A percentile compares a stretch with the other conserved stretches of the same genome.
Evolutionary conservation across 108 stramenopile species (phyloP).

Genomic region (Nannochloropsis gaditana): DNA sequence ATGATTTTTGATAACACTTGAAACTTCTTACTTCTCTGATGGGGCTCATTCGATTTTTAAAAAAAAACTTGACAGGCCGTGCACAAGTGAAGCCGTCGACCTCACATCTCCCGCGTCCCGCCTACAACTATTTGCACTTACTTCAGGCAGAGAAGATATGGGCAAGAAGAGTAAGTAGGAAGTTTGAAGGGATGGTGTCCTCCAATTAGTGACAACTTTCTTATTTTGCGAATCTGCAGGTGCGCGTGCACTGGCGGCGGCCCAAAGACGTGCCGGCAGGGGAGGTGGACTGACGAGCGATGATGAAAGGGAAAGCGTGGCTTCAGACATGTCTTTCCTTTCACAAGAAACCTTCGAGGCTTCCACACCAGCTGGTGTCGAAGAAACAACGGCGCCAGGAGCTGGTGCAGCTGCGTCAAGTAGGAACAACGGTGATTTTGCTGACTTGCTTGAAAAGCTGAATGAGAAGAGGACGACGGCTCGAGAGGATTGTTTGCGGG

Average conservation of each 20-base stretch:
- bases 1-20: no score
- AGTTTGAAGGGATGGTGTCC: no score
- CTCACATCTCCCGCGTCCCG: no score
- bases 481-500: slow-evolving; percentile 27
- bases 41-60: no score
- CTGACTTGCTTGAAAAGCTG: slow-evolving; percentile 34
- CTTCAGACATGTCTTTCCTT: neutral
- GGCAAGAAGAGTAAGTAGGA: slow-evolving; percentile 10
- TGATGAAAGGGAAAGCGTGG: neutral
- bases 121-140: no score
- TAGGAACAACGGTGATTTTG: slow-evolving; percentile 27
- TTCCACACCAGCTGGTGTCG: neutral
- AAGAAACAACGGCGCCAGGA: neutral
- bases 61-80: no score
- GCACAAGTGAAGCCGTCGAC: no score
- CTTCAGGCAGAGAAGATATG: neutral
- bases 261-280: neutral
- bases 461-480: slow-evolving; percentile 39
- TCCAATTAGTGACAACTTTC: no score
- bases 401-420: neutral
- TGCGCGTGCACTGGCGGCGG: neutral
- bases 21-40: no score
- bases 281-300: neutral
- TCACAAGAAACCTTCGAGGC: neutral
- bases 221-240: neutral